Evolutionary conservation across 164 flowering plant species (phyloP).

Genomic region (Macadamia tetraphylla): DNA sequence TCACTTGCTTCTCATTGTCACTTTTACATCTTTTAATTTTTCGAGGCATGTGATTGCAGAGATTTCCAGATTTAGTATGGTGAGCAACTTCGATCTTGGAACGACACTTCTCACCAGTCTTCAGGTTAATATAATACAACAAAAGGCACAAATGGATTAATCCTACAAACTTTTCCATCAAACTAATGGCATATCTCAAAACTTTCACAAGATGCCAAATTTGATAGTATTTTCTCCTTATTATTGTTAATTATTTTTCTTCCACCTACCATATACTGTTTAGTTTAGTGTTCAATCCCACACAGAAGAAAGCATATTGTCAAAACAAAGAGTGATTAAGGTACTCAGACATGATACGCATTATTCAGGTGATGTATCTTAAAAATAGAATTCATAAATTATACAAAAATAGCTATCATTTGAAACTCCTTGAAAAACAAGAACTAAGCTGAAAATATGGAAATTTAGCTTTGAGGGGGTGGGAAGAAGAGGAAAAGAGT

Average conservation of each 20-base stretch:
- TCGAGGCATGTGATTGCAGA: neutral
- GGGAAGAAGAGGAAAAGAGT: no score
- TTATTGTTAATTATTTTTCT: neutral
- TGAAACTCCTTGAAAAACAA: no score
- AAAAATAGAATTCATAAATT: no score
- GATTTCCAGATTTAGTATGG: slow-evolving; percentile 12
- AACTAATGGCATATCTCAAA: neutral
- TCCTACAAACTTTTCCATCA: neutral
- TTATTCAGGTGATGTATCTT: no score
- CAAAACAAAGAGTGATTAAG: no score
- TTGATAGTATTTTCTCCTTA: neutral
- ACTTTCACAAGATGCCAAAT: neutral
- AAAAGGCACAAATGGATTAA: slow-evolving; percentile 9
- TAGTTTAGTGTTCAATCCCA: no score
- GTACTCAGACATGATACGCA: no score
- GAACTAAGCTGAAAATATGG: no score
- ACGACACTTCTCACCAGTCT: slow-evolving; percentile 28
- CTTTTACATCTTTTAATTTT: slow-evolving; percentile 4
- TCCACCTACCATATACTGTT: no score
- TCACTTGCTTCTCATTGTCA: slow-evolving; percentile 18
- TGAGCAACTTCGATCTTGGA: slow-evolving; percentile 28
- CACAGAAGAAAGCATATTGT: no score
- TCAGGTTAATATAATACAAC: slow-evolving; percentile 23
- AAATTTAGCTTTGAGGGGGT: no score
- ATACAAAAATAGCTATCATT: no score